phyloP scores from a whole-genome alignment of 192 early-diverging fungal species.

The Coemansia sp. region DNA sequence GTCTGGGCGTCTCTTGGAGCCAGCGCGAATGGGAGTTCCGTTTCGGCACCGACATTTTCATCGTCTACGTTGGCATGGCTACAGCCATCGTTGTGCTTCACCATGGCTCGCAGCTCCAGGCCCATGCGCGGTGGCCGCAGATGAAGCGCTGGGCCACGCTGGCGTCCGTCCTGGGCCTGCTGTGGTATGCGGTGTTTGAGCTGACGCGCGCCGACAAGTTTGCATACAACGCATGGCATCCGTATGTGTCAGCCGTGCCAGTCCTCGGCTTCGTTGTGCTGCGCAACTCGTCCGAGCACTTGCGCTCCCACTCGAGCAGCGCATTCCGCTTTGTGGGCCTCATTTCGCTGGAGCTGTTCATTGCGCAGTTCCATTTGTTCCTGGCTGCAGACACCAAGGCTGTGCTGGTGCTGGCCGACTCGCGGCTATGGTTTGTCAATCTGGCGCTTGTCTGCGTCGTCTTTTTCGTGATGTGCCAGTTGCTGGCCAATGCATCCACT shows the following conservation, averaged over 20 bases:
- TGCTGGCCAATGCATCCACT: conserved; percentile 53
- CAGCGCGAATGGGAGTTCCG: conserved; percentile 71
- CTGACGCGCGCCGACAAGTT: conserved; percentile 54
- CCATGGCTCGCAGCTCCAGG: conserved; percentile 40
- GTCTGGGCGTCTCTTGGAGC: conserved; percentile 60
- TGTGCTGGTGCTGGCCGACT: conserved; percentile 60
- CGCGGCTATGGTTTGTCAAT: conserved; percentile 57
- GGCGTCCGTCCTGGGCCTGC: conserved; percentile 40
- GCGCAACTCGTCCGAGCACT: conserved; percentile 59
- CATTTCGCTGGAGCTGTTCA: conserved; percentile 72
- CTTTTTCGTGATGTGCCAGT: conserved; percentile 55
- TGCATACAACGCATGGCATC: conserved; percentile 66
- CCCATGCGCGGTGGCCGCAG: conserved; percentile 41
- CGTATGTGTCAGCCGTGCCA: conserved; percentile 63
- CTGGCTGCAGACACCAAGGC: conserved; percentile 74
- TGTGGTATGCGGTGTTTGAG: conserved; percentile 60
- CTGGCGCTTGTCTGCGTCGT: conserved; percentile 46
- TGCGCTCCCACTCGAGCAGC: conserved; percentile 58
- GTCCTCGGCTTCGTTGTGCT: conserved; percentile 64
- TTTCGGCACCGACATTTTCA: conserved; percentile 63
- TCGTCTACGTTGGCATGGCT: conserved; percentile 69
- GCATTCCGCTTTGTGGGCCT: conserved; percentile 62
- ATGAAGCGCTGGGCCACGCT: conserved; percentile 36
- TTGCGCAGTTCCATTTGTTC: conserved; percentile 79
- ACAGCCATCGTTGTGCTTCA: conserved; percentile 56